Conservation (phyloP, 2,329 filamentous ascomycete genomes). For the Zymoseptoria passerinii region DNA sequence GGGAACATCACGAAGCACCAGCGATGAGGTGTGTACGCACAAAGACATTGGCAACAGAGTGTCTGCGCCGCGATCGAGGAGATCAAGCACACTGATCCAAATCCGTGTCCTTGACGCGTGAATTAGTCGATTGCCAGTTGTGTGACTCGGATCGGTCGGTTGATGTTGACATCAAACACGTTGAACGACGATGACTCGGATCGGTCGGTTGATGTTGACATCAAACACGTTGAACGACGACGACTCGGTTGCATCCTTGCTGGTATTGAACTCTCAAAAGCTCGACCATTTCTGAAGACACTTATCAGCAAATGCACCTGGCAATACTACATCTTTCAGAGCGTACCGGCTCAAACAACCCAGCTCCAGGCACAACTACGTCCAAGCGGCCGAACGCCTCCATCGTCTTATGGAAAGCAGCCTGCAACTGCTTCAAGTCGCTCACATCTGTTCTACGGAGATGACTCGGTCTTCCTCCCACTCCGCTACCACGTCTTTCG, state of each 20-base stretch:
- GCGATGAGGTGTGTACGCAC: conserved; percentile 22
- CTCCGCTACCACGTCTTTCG: conserved; percentile 6
- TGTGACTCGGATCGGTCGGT: conserved; percentile 36
- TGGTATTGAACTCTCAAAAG: background rate
- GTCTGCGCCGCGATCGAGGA: conserved; percentile 35
- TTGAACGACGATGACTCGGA: conserved; percentile 36
- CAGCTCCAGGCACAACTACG: conserved; percentile 37
- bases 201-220: conserved; percentile 38
- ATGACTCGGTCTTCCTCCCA: conserved; percentile 26
- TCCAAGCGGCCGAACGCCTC: conserved; percentile 36
- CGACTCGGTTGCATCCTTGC: background rate
- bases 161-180: conserved; percentile 39
- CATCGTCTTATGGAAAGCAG: conserved; percentile 39
- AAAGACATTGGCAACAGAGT: conserved; percentile 30
- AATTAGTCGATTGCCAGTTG: conserved; percentile 37
- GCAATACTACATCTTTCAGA: background rate
- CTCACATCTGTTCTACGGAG: conserved; percentile 39
- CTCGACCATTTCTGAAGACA: background rate
- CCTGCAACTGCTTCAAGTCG: conserved; percentile 41
- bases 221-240: conserved; percentile 29
- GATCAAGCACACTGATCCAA: conserved; percentile 30
- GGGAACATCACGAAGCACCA: conserved; percentile 15
- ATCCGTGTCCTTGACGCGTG: conserved; percentile 18
- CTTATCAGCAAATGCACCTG: background rate
- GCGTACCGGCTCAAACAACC: conserved; percentile 33